phyloP scores from a whole-genome alignment of 225 moss, liverwort and hornwort species.

The Physcomitrellopsis africana region DNA sequence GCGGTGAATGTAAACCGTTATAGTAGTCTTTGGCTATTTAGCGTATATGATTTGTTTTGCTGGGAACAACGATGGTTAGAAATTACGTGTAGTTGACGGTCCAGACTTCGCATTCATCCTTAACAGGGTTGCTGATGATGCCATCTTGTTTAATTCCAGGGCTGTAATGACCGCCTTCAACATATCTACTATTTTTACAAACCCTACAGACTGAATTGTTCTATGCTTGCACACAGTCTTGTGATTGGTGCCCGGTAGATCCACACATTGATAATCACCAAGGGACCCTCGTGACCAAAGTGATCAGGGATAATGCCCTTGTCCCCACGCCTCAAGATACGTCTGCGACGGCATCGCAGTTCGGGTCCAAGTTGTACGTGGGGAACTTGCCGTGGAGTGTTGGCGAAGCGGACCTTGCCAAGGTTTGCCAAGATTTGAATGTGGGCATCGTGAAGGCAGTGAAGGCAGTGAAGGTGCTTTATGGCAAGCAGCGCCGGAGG shows the following conservation, averaged over 20 bases:
- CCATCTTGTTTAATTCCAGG: not conserved
- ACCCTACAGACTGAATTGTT: too few species aligned
- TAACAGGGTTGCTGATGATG: not conserved
- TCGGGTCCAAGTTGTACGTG: slow-evolving; percentile 41
- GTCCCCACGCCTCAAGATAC: too few species aligned
- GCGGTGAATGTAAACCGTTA: not conserved
- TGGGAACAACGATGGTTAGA: not conserved
- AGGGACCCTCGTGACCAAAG: too few species aligned
- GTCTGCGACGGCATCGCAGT: not conserved
- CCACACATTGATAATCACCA: too few species aligned
- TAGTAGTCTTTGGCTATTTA: not conserved
- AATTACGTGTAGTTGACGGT: not conserved
- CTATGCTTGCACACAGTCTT: too few species aligned
- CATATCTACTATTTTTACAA: too few species aligned
- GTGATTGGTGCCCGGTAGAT: too few species aligned
- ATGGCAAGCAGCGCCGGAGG: slow-evolving; percentile 59
- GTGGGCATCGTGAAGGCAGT: not conserved
- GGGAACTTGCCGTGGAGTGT: slow-evolving; percentile 53
- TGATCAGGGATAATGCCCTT: too few species aligned
- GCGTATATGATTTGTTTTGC: not conserved
- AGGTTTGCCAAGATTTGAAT: slow-evolving; percentile 22
- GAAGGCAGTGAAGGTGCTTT: slow-evolving; percentile 60
- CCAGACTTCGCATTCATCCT: not conserved
- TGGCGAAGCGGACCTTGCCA: slow-evolving; percentile 38
- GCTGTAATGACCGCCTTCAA: too few species aligned